phyloP scores from a whole-genome alignment of 225 moss, liverwort and hornwort genomes.

The Thuidium tamariscinum region DNA sequence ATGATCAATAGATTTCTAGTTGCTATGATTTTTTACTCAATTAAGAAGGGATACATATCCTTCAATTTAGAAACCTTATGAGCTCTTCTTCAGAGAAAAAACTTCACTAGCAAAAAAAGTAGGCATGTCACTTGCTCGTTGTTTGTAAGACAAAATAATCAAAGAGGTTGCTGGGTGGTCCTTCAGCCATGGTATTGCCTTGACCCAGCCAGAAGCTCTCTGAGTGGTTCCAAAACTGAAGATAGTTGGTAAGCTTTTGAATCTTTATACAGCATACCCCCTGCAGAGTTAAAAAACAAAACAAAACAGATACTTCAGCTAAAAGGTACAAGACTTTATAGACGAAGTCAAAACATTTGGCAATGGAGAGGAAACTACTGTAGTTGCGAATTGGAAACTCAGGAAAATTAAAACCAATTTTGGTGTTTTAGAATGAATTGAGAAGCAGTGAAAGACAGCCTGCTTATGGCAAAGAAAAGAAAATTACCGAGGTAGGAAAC shows the following conservation, averaged over 20 bases:
- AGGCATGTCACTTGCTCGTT: not conserved
- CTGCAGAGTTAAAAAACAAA: conserved; percentile 2
- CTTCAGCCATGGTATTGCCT: conserved; percentile 10
- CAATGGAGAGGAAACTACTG: not conserved
- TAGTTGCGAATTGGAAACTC: not conserved
- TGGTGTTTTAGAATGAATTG: too few species aligned
- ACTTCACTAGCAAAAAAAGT: not conserved
- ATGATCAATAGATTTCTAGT: not conserved
- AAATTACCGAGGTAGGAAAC: conserved; percentile 33
- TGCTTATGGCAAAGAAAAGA: not conserved
- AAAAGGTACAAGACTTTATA: not conserved
- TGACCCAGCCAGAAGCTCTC: conserved; percentile 49
- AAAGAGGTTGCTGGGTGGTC: not conserved
- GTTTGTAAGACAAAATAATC: not conserved
- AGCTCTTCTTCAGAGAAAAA: not conserved
- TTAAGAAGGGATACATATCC: not conserved
- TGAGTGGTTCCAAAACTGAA: conserved; percentile 29
- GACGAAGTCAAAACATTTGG: not conserved
- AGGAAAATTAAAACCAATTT: not conserved
- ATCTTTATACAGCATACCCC: conserved; percentile 38
- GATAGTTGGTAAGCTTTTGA: conserved; percentile 36
- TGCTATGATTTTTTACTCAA: not conserved
- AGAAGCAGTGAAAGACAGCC: not conserved
- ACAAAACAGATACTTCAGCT: not conserved
- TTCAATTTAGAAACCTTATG: not conserved